These are phyloP conservation scores for Vanderwaltozyma verrucispora DNA, from an alignment of 805 yeast genomes.

Conservation along the genomic window DNA sequence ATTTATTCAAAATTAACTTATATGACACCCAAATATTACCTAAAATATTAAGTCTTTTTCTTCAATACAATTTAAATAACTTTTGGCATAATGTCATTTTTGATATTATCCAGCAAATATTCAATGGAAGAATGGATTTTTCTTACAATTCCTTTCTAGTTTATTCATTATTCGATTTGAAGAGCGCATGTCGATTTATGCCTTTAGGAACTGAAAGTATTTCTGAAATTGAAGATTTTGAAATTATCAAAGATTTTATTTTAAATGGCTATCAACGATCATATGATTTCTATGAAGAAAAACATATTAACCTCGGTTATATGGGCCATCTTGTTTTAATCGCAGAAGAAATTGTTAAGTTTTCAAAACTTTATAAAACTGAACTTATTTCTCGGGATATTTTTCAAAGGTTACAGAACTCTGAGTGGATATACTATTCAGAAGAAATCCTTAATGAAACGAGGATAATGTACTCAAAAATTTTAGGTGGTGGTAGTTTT, in stretches of 20 bases:
- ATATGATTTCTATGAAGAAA: slow-evolving; percentile 46
- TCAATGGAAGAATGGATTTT: slow-evolving; percentile 74
- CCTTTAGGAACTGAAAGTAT: neutral
- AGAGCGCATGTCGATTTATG: slow-evolving; percentile 6
- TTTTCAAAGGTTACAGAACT: slow-evolving; percentile 12
- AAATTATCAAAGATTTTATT: slow-evolving; percentile 45
- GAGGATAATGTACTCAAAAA: slow-evolving; percentile 26
- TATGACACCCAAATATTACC: slow-evolving; percentile 62
- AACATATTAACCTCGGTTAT: slow-evolving; percentile 70
- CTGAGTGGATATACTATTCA: slow-evolving; percentile 21
- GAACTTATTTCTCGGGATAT: slow-evolving; percentile 25
- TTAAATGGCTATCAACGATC: slow-evolving; percentile 52
- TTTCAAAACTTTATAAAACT: slow-evolving; percentile 35
- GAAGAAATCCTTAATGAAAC: slow-evolving; percentile 25
- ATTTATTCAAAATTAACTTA: slow-evolving; percentile 68
- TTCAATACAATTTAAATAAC: slow-evolving; percentile 89
- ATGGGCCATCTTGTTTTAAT: slow-evolving; percentile 91
- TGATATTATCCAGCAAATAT: slow-evolving; percentile 87
- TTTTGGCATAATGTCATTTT: slow-evolving; percentile 93
- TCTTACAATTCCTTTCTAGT: slow-evolving; percentile 75
- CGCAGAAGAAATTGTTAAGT: slow-evolving; percentile 92
- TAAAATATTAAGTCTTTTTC: slow-evolving; percentile 59
- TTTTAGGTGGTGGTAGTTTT: slow-evolving; percentile 25
- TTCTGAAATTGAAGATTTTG: slow-evolving; percentile 43
- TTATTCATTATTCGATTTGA: slow-evolving; percentile 19